Evolutionary conservation across 306 rosid species (phyloP).

Genomic region (Bauhinia variegata): DNA sequence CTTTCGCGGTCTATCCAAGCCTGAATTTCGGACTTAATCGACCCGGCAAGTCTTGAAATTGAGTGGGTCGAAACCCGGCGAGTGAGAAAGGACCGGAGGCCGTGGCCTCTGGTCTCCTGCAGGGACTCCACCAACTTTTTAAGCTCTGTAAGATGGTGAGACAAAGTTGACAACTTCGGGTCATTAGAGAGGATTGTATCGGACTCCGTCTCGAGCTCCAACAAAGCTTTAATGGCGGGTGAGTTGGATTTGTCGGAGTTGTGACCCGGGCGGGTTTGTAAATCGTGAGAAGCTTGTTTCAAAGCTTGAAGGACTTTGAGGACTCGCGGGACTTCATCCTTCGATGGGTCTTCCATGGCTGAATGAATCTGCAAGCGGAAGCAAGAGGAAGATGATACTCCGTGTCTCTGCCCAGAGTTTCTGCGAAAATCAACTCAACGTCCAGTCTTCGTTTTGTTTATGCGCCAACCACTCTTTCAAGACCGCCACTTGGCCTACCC

Average conservation of each 20-base stretch:
- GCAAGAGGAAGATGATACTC: neutral
- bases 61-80: slow-evolving; percentile 69
- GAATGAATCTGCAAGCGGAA: neutral
- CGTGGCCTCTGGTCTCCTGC: slow-evolving; percentile 30
- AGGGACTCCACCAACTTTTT: slow-evolving; percentile 56
- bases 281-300: slow-evolving; percentile 75
- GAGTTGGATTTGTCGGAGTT: slow-evolving; percentile 56
- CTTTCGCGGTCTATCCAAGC: slow-evolving; percentile 89
- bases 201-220: slow-evolving; percentile 72
- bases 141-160: slow-evolving; percentile 62
- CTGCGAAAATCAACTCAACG: slow-evolving; percentile 9
- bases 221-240: slow-evolving; percentile 71
- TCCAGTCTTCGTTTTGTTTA: slow-evolving; percentile 16
- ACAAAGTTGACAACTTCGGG: slow-evolving; percentile 56
- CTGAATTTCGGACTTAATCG: slow-evolving; percentile 76
- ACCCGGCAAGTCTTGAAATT: slow-evolving; percentile 62
- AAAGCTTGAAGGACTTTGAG: slow-evolving; percentile 78
- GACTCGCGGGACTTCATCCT: slow-evolving; percentile 48
- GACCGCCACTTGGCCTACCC: neutral
- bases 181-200: slow-evolving; percentile 65
- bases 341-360: slow-evolving; percentile 51
- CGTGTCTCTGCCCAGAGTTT: neutral
- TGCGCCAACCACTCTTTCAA: neutral
- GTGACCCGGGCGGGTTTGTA: slow-evolving; percentile 52
- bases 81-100: slow-evolving; percentile 58